These are phyloP conservation scores for Aquilaria sinensis DNA, from an alignment of 345 rosid genomes.

Conservation along the genomic window DNA sequence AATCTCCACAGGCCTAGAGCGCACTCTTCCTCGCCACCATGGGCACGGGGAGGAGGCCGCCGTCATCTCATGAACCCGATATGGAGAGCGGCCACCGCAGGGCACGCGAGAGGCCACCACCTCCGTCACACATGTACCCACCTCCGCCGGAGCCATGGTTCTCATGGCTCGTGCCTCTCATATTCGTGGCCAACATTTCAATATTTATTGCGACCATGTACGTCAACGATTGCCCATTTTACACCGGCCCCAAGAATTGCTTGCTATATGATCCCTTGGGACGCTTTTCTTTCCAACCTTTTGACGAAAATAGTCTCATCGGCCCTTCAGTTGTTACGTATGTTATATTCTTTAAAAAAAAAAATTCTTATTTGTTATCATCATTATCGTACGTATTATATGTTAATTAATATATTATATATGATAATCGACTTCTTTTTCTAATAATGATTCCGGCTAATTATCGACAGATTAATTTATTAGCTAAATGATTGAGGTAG, in stretches of 20 bases:
- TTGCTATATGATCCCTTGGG: conserved; percentile 35
- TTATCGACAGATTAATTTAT: too few relatives aligned
- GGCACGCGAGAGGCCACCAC: conserved; percentile 6
- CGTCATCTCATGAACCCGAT: conserved; percentile 13
- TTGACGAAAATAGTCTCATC: conserved; percentile 38
- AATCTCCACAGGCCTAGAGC: neutral
- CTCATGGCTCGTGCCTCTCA: conserved; percentile 67
- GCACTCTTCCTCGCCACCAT: conserved; percentile 19
- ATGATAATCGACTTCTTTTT: too few relatives aligned
- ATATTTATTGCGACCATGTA: conserved; percentile 57
- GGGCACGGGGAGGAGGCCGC: conserved; percentile 28
- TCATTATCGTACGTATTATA: too few relatives aligned
- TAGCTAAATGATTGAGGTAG: too few relatives aligned
- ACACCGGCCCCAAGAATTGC: conserved; percentile 29
- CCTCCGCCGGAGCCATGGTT: conserved; percentile 45
- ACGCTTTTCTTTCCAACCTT: conserved; percentile 51
- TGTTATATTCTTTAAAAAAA: neutral
- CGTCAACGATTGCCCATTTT: conserved; percentile 55
- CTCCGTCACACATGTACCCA: conserved; percentile 32
- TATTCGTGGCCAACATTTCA: conserved; percentile 34
- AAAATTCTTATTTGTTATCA: too few relatives aligned
- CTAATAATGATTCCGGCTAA: too few relatives aligned
- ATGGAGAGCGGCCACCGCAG: conserved; percentile 18
- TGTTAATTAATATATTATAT: too few relatives aligned
- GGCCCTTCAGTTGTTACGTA: conserved; percentile 74